Evolutionary conservation across 2,329 filamentous ascomycete genomes (phyloP).

Genomic region (Nigrospora sphaerica): DNA sequence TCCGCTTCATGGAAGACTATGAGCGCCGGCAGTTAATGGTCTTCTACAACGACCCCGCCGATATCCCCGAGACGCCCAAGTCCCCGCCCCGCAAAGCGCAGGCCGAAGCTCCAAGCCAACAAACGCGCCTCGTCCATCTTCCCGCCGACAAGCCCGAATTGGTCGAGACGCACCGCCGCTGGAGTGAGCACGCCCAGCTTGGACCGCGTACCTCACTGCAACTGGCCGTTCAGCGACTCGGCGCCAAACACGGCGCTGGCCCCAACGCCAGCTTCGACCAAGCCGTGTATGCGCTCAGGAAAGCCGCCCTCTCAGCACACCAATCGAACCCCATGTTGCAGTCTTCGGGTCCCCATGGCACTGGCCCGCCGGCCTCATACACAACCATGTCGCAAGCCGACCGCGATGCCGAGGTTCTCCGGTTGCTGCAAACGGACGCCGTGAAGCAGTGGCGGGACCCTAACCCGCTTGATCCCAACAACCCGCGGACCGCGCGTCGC

Average conservation of each 20-base stretch:
- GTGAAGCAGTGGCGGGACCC: slow-evolving; percentile 35
- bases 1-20: slow-evolving; percentile 46
- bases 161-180: slow-evolving; percentile 42
- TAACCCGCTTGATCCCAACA: slow-evolving; percentile 27
- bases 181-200: slow-evolving; percentile 35
- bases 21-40: slow-evolving; percentile 55
- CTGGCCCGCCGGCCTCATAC: background rate
- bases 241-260: slow-evolving; percentile 26
- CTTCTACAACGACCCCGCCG: slow-evolving; percentile 45
- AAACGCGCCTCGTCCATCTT: slow-evolving; percentile 20
- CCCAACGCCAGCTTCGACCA: slow-evolving; percentile 4
- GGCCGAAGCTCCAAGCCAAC: slow-evolving; percentile 1
- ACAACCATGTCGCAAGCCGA: slow-evolving; percentile 28
- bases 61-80: slow-evolving; percentile 50
- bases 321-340: background rate
- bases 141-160: slow-evolving; percentile 32
- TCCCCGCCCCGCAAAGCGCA: slow-evolving; percentile 36
- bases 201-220: slow-evolving; percentile 34
- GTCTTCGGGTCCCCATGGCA: background rate
- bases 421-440: slow-evolving; percentile 35
- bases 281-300: background rate
- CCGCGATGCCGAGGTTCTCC: slow-evolving; percentile 26
- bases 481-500: slow-evolving; percentile 21
- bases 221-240: slow-evolving; percentile 35
- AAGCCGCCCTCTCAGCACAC: background rate